phyloP scores from a whole-genome alignment of 2,329 filamentous ascomycete genomes.

The Fusarium sp. region DNA sequence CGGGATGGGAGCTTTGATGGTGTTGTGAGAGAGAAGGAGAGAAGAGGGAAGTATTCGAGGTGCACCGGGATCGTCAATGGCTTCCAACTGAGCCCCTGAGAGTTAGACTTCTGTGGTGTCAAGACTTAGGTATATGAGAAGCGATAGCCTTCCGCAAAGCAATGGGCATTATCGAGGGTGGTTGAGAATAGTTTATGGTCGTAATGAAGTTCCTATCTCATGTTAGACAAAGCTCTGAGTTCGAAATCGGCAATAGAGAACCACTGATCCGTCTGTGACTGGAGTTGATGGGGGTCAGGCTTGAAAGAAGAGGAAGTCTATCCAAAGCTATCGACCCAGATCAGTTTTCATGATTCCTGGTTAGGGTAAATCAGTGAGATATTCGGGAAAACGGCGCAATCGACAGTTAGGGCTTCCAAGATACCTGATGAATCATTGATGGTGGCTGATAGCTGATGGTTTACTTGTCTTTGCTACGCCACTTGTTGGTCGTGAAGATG shows the following conservation, averaged over 20 bases:
- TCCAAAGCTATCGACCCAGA: too few relatives aligned
- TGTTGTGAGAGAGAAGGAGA: rapidly evolving
- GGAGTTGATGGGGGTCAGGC: too few relatives aligned
- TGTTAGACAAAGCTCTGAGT: too few relatives aligned
- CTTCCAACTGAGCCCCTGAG: not conserved
- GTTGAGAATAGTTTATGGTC: not conserved
- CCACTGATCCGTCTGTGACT: too few relatives aligned
- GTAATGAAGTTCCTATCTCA: not conserved
- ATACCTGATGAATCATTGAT: not conserved
- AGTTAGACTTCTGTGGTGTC: not conserved
- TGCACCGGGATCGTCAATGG: not conserved
- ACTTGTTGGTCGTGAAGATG: not conserved
- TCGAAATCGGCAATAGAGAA: too few relatives aligned
- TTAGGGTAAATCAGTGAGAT: too few relatives aligned
- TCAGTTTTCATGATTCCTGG: too few relatives aligned
- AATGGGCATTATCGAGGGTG: not conserved
- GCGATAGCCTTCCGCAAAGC: not conserved
- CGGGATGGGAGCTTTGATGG: rapidly evolving
- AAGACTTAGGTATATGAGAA: not conserved
- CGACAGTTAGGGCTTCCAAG: too few relatives aligned
- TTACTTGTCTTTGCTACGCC: conserved; percentile 6
- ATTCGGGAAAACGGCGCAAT: too few relatives aligned
- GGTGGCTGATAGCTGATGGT: not conserved
- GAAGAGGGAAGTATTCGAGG: not conserved
- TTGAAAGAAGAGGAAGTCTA: too few relatives aligned